These are phyloP conservation scores for Corallochytrium limacisporum DNA, from an alignment of 78 protist genomes.

Conservation along the genomic window DNA sequence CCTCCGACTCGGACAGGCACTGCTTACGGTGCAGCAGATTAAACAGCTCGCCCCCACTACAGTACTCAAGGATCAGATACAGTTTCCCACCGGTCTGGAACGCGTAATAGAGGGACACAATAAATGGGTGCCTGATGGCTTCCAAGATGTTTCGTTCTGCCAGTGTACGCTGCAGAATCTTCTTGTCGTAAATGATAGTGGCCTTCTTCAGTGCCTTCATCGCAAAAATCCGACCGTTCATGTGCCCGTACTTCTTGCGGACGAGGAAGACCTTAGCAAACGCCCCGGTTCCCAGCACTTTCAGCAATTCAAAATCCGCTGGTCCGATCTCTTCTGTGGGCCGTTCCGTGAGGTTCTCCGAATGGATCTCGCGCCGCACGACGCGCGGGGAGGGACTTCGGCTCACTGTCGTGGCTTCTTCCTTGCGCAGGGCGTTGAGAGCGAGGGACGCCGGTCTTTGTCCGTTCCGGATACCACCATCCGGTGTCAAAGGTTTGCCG, in stretches of 20 bases:
- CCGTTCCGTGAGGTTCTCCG: too few species aligned
- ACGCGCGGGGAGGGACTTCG: too few species aligned
- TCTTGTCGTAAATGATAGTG: background rate
- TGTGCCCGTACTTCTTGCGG: background rate
- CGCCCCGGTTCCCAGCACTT: background rate
- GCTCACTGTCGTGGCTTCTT: too few species aligned
- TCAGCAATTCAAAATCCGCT: background rate
- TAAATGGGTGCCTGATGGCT: constrained; percentile 15
- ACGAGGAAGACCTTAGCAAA: constrained; percentile 10
- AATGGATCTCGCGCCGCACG: too few species aligned
- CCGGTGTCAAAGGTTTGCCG: too few species aligned
- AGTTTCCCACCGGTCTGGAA: constrained; percentile 57
- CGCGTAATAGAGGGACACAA: constrained; percentile 52
- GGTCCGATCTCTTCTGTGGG: constrained; percentile 11
- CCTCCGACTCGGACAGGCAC: too few species aligned
- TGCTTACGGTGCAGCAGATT: too few species aligned
- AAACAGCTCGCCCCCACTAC: constrained; percentile 81
- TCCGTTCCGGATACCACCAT: too few species aligned
- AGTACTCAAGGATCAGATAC: constrained; percentile 53
- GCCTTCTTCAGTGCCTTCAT: constrained; percentile 2
- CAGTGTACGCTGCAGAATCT: background rate
- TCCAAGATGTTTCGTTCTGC: constrained; percentile 20
- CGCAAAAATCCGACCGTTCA: background rate
- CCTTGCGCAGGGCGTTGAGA: too few species aligned
- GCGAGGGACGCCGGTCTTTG: too few species aligned